A percentile compares a stretch with the other conserved stretches of the same genome.
phyloP scores from a whole-genome alignment of 1,284 basidiomycete species.

The Golubevia pallescens region DNA sequence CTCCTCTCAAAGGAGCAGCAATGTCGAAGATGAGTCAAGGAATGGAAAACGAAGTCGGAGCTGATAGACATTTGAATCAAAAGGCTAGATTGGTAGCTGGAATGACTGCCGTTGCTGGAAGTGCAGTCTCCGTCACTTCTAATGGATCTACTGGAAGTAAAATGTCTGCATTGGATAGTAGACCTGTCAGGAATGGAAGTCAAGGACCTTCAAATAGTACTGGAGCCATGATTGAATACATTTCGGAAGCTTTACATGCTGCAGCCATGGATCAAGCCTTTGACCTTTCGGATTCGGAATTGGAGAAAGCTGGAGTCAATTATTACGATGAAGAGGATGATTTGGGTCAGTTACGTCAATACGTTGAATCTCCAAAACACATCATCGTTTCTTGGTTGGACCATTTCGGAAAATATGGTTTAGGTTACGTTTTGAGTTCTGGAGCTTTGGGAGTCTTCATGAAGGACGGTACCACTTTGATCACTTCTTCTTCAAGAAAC shows the following conservation, averaged over 20 bases:
- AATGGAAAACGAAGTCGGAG: background rate
- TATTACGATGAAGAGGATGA: slow-evolving; percentile 23
- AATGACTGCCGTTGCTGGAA: slow-evolving; percentile 12
- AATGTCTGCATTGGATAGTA: background rate
- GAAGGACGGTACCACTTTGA: slow-evolving; percentile 52
- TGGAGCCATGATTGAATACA: slow-evolving; percentile 46
- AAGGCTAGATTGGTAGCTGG: slow-evolving; percentile 37
- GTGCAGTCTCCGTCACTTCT: slow-evolving; percentile 1
- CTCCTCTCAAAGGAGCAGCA: background rate
- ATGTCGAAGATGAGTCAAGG: background rate
- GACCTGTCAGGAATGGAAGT: background rate
- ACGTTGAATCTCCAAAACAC: slow-evolving; percentile 30
- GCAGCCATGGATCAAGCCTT: slow-evolving; percentile 25
- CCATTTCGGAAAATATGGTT: slow-evolving; percentile 54
- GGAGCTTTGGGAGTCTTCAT: slow-evolving; percentile 58
- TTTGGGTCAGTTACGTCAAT: slow-evolving; percentile 29
- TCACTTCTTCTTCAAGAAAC: slow-evolving; percentile 22
- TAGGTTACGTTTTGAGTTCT: slow-evolving; percentile 57
- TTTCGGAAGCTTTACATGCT: slow-evolving; percentile 34
- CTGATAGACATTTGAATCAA: slow-evolving; percentile 17
- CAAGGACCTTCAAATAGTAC: background rate
- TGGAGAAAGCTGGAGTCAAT: background rate
- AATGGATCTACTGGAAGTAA: slow-evolving; percentile 1
- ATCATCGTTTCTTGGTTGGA: slow-evolving; percentile 62
- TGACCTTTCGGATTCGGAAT: slow-evolving; percentile 6